These are phyloP conservation scores for Rehmannia glutinosa DNA, from an alignment of 257 asterid species.

Conservation along the genomic window DNA sequence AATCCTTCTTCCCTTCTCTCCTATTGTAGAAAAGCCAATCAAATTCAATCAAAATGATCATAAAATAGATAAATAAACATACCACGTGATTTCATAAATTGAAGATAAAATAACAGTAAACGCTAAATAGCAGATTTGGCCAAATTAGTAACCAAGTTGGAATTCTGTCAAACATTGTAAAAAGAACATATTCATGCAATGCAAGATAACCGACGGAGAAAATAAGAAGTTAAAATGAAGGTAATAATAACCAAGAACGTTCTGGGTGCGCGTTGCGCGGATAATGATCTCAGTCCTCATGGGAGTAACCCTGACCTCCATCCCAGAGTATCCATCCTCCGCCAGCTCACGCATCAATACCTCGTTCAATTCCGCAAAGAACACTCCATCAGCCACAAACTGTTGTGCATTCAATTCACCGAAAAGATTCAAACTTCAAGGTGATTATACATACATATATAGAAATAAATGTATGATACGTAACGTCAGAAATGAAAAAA, in stretches of 20 bases:
- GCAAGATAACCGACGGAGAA: neutral
- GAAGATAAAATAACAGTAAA: neutral
- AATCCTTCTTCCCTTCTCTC: slow-evolving; percentile 69
- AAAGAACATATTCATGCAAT: neutral
- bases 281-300: slow-evolving; percentile 77
- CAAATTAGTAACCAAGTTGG: neutral
- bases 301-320: slow-evolving; percentile 78
- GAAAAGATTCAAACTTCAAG: neutral
- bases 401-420: slow-evolving; percentile 13
- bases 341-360: slow-evolving; percentile 61
- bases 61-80: neutral
- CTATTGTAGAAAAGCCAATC: slow-evolving; percentile 20
- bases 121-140: neutral
- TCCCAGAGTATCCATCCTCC: slow-evolving; percentile 77
- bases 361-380: slow-evolving; percentile 67
- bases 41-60: neutral
- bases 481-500: no score
- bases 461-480: no score
- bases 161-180: neutral
- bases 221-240: neutral
- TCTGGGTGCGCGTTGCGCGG: slow-evolving; percentile 79
- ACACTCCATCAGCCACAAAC: slow-evolving; percentile 80
- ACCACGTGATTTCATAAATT: neutral
- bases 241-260: slow-evolving; percentile 53
- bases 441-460: no score